phyloP scores from a whole-genome alignment of 768 basidiomycete species.

The Cyclocybe aegerita region DNA sequence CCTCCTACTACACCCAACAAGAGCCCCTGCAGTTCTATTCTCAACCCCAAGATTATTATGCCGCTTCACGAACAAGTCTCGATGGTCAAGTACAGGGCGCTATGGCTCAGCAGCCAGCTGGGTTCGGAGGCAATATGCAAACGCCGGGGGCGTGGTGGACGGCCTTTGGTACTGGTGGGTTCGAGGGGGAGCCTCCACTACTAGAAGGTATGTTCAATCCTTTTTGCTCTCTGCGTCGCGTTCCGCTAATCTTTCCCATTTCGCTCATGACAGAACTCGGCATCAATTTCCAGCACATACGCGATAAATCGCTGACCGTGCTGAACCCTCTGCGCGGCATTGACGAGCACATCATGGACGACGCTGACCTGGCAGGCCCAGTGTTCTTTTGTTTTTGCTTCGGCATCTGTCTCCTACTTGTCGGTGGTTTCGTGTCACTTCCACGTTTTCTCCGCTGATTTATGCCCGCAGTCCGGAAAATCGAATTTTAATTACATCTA shows the following conservation, averaged over 20 bases:
- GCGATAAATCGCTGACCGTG: slow-evolving; percentile 90
- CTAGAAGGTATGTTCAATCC: slow-evolving; percentile 71
- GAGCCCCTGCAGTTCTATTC: slow-evolving; percentile 80
- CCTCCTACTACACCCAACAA: slow-evolving; percentile 59
- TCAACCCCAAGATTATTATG: slow-evolving; percentile 53
- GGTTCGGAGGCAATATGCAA: slow-evolving; percentile 75
- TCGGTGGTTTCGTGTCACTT: slow-evolving; percentile 40
- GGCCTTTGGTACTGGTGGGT: slow-evolving; percentile 92
- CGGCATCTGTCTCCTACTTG: slow-evolving; percentile 88
- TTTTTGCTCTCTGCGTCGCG: not conserved
- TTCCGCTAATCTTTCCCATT: not conserved
- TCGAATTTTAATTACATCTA: slow-evolving; percentile 99
- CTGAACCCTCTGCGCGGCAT: slow-evolving; percentile 86
- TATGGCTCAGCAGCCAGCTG: slow-evolving; percentile 44
- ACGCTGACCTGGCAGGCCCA: slow-evolving; percentile 96
- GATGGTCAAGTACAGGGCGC: slow-evolving; percentile 67
- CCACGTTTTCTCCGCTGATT: slow-evolving; percentile 8
- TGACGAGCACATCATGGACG: slow-evolving; percentile 96
- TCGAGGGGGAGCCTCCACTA: slow-evolving; percentile 94
- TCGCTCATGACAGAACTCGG: slow-evolving; percentile 71
- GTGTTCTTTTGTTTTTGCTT: slow-evolving; percentile 95
- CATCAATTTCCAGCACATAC: slow-evolving; percentile 96
- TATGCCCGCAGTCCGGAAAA: slow-evolving; percentile 79
- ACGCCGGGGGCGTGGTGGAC: slow-evolving; percentile 85
- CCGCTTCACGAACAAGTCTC: slow-evolving; percentile 71